Conservation (phyloP, 495 filamentous ascomycete genomes). For the Penicillium bialowiezense region DNA sequence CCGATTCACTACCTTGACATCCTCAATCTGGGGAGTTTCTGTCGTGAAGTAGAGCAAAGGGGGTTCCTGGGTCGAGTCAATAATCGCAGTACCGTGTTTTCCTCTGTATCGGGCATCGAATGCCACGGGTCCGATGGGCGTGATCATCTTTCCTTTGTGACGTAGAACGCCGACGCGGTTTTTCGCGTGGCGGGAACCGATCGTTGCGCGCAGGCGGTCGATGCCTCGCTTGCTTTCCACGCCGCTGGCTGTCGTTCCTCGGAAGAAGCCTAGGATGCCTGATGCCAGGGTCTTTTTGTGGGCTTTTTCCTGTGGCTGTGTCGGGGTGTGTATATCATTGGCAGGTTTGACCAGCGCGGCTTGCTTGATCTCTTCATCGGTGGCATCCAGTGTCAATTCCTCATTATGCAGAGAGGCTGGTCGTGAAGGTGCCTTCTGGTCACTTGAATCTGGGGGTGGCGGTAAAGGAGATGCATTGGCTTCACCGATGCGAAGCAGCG, state of each 20-base stretch:
- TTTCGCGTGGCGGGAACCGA: conserved; percentile 60
- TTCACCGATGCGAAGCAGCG: conserved; percentile 80
- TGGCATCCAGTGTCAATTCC: conserved; percentile 43
- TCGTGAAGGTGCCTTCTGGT: conserved; percentile 49
- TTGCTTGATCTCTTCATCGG: conserved; percentile 50
- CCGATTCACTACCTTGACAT: conserved; percentile 37
- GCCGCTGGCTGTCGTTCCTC: conserved; percentile 60
- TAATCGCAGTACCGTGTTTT: conserved; percentile 67
- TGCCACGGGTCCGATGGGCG: conserved; percentile 60
- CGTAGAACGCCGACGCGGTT: conserved; percentile 69
- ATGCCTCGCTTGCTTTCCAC: conserved; percentile 67
- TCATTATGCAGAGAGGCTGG: conserved; percentile 32
- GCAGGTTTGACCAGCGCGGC: conserved; percentile 18
- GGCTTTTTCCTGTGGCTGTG: background rate
- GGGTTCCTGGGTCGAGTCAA: conserved; percentile 51
- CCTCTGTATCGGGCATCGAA: conserved; percentile 73
- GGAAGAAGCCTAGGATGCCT: conserved; percentile 64
- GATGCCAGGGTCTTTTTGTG: conserved; percentile 41
- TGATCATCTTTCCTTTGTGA: conserved; percentile 30
- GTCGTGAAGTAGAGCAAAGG: conserved; percentile 45
- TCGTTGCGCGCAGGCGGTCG: conserved; percentile 63
- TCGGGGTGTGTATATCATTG: background rate
- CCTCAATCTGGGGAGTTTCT: conserved; percentile 26
- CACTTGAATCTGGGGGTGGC: conserved; percentile 61
- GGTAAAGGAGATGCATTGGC: conserved; percentile 76